A percentile compares a stretch with the other conserved stretches of the same genome.
Conservation (phyloP, 2,329 filamentous ascomycete species). For the Microcyclosporella mali region DNA sequence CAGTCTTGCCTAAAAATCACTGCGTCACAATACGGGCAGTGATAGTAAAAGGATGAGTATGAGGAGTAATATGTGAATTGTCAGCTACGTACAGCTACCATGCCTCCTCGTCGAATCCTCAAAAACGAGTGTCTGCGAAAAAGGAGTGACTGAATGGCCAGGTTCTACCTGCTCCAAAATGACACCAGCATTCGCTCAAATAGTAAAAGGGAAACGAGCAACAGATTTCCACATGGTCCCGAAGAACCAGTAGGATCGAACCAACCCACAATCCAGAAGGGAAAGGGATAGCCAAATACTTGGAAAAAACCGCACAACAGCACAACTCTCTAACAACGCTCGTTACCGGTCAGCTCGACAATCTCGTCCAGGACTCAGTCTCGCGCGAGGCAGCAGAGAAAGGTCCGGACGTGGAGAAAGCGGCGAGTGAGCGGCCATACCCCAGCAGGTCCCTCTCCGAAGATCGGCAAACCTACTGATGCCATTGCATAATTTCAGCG, state of each 20-base stretch:
- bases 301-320: slow-evolving; percentile 29
- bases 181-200: not conserved
- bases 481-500: slow-evolving; percentile 21
- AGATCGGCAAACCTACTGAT: slow-evolving; percentile 30
- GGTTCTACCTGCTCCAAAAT: slow-evolving; percentile 6
- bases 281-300: slow-evolving; percentile 30
- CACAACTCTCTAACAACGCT: slow-evolving; percentile 26
- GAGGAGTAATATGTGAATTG: slow-evolving; percentile 3
- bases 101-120: not conserved
- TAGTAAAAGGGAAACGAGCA: not conserved
- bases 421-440: slow-evolving; percentile 32
- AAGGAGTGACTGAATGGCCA: slow-evolving; percentile 9
- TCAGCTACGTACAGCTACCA: slow-evolving; percentile 9
- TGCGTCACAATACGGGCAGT: too few relatives aligned
- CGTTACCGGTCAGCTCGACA: slow-evolving; percentile 24
- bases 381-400: slow-evolving; percentile 20
- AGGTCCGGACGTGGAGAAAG: slow-evolving; percentile 20
- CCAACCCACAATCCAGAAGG: slow-evolving; percentile 30
- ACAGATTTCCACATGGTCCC: slow-evolving; percentile 16
- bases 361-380: slow-evolving; percentile 14
- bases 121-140: not conserved
- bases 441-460: slow-evolving; percentile 29
- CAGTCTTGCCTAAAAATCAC: too few relatives aligned
- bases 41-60: too few relatives aligned
- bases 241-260: slow-evolving; percentile 15